Percentiles rank a stretch among this genome's conserved stretches.
Evolutionary conservation across 2,329 filamentous ascomycete species (phyloP).

Genomic region (Penicillium sp.): DNA sequence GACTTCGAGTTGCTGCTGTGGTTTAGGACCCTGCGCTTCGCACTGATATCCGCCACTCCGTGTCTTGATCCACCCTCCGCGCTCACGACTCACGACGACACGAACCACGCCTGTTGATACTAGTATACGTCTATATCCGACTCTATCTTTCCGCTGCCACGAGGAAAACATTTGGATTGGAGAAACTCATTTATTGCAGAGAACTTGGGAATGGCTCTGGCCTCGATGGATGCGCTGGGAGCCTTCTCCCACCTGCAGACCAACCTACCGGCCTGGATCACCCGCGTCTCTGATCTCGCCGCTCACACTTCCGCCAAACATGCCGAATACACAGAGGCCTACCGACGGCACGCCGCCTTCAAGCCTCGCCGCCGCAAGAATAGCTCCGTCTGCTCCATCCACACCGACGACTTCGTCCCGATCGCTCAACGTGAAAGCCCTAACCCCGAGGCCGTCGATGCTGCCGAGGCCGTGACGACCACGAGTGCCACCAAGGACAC

Average conservation of each 20-base stretch:
- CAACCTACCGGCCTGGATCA: conserved; percentile 47
- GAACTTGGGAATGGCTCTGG: conserved; percentile 5
- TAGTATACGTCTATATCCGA: no score
- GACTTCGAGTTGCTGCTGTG: no score
- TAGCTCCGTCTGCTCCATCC: conserved; percentile 45
- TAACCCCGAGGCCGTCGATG: conserved; percentile 8
- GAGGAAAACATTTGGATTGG: not conserved
- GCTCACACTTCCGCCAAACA: conserved; percentile 41
- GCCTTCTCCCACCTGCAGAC: conserved; percentile 47
- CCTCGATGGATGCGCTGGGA: conserved; percentile 42
- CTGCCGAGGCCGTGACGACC: not conserved
- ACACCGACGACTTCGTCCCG: conserved; percentile 27
- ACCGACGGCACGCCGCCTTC: conserved; percentile 33
- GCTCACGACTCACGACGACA: conserved; percentile 16
- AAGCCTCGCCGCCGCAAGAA: conserved; percentile 40
- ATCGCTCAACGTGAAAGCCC: conserved; percentile 19
- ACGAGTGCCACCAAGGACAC: conserved; percentile 6
- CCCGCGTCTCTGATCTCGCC: conserved; percentile 43
- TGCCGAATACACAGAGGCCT: conserved; percentile 45
- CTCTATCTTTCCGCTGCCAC: no score
- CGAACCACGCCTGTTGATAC: no score
- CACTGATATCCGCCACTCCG: not conserved
- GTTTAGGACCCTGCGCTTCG: no score
- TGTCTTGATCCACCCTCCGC: conserved; percentile 1
- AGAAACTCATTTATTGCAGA: conserved; percentile 1